These are phyloP conservation scores for Tolypocladium guangdongense DNA, from an alignment of 2,329 filamentous ascomycete species.

Conservation along the genomic window DNA sequence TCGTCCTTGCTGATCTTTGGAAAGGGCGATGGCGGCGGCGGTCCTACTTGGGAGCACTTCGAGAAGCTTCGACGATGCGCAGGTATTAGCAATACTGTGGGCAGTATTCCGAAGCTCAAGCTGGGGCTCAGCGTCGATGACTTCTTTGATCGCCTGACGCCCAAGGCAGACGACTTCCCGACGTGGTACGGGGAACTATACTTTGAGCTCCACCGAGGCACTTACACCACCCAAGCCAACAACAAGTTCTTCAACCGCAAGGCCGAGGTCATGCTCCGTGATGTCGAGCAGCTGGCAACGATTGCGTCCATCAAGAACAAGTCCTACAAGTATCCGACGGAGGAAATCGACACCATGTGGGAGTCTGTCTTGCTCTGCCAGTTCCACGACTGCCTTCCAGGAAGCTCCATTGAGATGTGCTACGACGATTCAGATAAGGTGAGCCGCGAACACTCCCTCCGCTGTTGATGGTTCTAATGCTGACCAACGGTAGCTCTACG, in stretches of 20 bases:
- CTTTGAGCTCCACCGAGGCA: conserved; percentile 93
- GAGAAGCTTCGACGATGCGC: conserved; percentile 91
- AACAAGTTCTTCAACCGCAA: conserved; percentile 93
- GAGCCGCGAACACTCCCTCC: conserved; percentile 9
- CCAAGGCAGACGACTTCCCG: conserved; percentile 67
- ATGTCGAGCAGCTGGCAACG: conserved; percentile 81
- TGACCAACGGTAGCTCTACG: conserved; percentile 53
- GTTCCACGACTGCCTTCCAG: conserved; percentile 94
- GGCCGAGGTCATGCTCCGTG: conserved; percentile 73
- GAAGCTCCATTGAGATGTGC: conserved; percentile 94
- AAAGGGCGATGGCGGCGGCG: conserved; percentile 92
- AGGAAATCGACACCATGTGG: conserved; percentile 94
- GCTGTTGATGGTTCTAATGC: conserved; percentile 1
- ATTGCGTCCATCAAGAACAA: conserved; percentile 64
- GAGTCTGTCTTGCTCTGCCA: conserved; percentile 85
- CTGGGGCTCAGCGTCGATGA: conserved; percentile 87
- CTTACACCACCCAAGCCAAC: conserved; percentile 94
- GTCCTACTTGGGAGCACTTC: conserved; percentile 84
- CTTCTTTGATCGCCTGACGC: conserved; percentile 79
- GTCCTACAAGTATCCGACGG: conserved; percentile 82
- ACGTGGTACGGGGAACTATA: conserved; percentile 99
- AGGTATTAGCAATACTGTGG: conserved; percentile 79
- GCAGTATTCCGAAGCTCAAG: conserved; percentile 70
- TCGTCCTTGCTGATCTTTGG: conserved; percentile 89
- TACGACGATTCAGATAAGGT: conserved; percentile 88